Conservation (phyloP, 164 flowering plant species). For the Macadamia integrifolia region DNA sequence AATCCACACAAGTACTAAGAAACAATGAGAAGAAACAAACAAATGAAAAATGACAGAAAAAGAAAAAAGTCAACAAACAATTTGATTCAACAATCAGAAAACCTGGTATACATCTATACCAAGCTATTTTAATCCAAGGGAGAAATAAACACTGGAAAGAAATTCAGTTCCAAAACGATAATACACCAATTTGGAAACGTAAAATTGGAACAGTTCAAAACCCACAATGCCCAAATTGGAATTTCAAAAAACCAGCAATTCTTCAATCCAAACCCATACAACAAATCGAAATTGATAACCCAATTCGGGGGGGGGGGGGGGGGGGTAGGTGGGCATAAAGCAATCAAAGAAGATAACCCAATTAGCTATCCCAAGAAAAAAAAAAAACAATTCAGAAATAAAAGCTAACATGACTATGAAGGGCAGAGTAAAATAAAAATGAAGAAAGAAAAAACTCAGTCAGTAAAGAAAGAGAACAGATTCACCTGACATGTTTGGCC, state of each 20-base stretch:
- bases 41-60: neutral
- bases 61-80: neutral
- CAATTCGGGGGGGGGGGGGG: neutral
- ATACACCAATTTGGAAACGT: no score
- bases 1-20: neutral
- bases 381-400: neutral
- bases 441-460: neutral
- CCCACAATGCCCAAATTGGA: neutral
- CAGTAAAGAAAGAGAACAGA: neutral
- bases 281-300: neutral
- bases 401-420: neutral
- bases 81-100: neutral
- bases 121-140: neutral
- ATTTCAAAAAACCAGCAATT: neutral
- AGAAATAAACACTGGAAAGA: no score
- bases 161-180: no score
- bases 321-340: no score
- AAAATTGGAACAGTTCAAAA: neutral
- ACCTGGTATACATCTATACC: neutral
- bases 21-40: neutral
- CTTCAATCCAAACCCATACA: neutral
- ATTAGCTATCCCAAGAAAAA: no score
- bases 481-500: slow-evolving; percentile 92
- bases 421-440: neutral
- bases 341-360: no score